Percentiles rank a stretch among this genome's conserved stretches.
phyloP scores from a whole-genome alignment of 1,284 basidiomycete genomes.

The Papiliotrema nemorosa region DNA sequence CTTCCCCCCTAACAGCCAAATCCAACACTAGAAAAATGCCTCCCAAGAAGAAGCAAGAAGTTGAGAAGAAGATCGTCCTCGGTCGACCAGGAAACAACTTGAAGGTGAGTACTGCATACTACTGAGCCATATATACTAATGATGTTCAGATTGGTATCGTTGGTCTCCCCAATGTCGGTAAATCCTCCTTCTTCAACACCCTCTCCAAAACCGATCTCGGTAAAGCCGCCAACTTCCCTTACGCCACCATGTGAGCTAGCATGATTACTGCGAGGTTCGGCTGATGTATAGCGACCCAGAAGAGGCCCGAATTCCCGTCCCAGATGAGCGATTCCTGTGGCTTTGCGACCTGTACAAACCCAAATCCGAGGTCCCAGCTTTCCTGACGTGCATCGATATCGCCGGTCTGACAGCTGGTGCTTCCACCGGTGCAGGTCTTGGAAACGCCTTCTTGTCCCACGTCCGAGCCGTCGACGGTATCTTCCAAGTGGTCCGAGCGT shows the following conservation, averaged over 20 bases:
- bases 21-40: slow-evolving; percentile 66
- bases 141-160: slow-evolving; percentile 83
- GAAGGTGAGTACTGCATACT: slow-evolving; percentile 43
- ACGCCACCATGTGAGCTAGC: slow-evolving; percentile 71
- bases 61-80: slow-evolving; percentile 76
- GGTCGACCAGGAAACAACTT: slow-evolving; percentile 86
- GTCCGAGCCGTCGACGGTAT: slow-evolving; percentile 99
- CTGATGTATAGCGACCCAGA: slow-evolving; percentile 53
- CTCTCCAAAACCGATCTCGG: slow-evolving; percentile 89
- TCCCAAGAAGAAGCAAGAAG: slow-evolving; percentile 71
- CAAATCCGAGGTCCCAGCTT: slow-evolving; percentile 79
- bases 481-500: slow-evolving; percentile 97
- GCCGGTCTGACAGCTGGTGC: slow-evolving; percentile 96
- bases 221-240: slow-evolving; percentile 97
- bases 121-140: not conserved
- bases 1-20: slow-evolving; percentile 19
- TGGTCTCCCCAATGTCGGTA: slow-evolving; percentile 91
- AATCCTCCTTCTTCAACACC: slow-evolving; percentile 92
- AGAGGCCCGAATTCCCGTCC: slow-evolving; percentile 93
- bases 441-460: slow-evolving; percentile 96
- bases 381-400: slow-evolving; percentile 98
- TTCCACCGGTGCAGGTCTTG: slow-evolving; percentile 95
- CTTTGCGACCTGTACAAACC: slow-evolving; percentile 90
- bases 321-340: slow-evolving; percentile 93
- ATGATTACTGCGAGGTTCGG: not conserved